Percentiles rank a stretch among this genome's conserved stretches.
phyloP scores from a whole-genome alignment of 139 green algal species.

The Chlamydomonas asymmetrica region DNA sequence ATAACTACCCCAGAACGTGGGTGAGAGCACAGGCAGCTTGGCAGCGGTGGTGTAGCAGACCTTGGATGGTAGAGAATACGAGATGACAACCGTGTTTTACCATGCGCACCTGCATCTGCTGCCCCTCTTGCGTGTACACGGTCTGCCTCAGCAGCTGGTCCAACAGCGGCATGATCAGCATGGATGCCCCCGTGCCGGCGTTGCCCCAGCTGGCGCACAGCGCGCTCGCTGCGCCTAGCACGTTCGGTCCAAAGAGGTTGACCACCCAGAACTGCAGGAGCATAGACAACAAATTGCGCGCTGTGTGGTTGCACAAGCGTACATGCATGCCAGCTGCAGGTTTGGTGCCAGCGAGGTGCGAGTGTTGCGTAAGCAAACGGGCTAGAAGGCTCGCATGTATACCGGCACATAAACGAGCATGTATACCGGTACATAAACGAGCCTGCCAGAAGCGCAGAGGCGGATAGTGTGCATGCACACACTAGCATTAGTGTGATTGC shows the following conservation, averaged over 20 bases:
- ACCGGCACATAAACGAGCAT: too few species aligned
- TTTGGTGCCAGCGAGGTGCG: too few species aligned
- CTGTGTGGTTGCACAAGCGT: slow-evolving; percentile 67
- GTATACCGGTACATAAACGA: too few species aligned
- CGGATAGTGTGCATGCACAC: too few species aligned
- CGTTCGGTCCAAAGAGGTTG: neutral
- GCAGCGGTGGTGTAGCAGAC: neutral
- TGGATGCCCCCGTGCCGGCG: slow-evolving; percentile 74
- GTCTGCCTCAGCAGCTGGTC: neutral
- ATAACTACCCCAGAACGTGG: neutral
- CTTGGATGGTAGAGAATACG: neutral
- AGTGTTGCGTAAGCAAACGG: too few species aligned
- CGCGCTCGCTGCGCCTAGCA: neutral
- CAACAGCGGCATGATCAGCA: slow-evolving; percentile 89
- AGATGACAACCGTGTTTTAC: too few species aligned
- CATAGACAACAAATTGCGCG: slow-evolving; percentile 63
- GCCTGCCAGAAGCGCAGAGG: too few species aligned
- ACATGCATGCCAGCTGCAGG: too few species aligned
- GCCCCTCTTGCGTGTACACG: neutral
- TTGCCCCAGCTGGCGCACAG: slow-evolving; percentile 82
- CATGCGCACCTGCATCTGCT: neutral
- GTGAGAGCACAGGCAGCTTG: neutral
- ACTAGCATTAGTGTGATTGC: too few species aligned
- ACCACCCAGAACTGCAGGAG: slow-evolving; percentile 1
- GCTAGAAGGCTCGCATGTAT: too few species aligned